A percentile compares a stretch with the other conserved stretches of the same genome.
Conservation (phyloP, 208 protist genomes). For the Leishmania lainsoni region DNA sequence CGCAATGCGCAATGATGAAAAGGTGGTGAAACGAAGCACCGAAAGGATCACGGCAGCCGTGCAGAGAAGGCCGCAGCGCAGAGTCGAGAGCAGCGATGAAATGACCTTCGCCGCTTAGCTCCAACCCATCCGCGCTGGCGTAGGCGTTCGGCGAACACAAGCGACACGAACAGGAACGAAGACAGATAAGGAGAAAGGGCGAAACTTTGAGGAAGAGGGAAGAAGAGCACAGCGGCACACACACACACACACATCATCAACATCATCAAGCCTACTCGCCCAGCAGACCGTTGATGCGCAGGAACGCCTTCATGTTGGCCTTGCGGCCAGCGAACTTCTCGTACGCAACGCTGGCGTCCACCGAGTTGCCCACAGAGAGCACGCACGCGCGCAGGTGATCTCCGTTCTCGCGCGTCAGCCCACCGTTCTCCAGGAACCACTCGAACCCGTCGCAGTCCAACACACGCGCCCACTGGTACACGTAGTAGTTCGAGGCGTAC, state of each 20-base stretch:
- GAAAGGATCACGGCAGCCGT: not conserved
- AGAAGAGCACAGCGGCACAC: not conserved
- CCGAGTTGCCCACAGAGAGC: constrained; percentile 57
- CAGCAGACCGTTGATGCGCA: constrained; percentile 31
- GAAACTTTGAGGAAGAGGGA: not conserved
- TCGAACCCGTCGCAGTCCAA: constrained; percentile 63
- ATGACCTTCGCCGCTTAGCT: not conserved
- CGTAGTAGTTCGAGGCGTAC: constrained; percentile 74
- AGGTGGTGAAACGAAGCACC: not conserved
- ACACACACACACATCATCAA: not conserved
- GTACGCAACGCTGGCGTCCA: constrained; percentile 49
- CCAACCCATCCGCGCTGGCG: not conserved
- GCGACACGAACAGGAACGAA: not conserved
- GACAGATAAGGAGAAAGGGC: not conserved
- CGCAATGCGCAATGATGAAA: not conserved
- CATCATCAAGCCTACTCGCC: not conserved
- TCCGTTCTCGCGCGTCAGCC: constrained; percentile 54
- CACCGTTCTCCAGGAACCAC: constrained; percentile 67
- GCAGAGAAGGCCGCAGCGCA: not conserved
- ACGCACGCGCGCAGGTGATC: constrained; percentile 64
- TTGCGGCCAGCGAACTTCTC: constrained; percentile 39
- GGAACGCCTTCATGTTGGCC: constrained; percentile 34
- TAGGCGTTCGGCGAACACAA: not conserved
- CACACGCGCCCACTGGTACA: constrained; percentile 73
- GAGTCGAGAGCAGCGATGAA: not conserved